Evolutionary conservation across 225 moss, liverwort and hornwort genomes (phyloP).

Genomic region (Lunularia cruciata): DNA sequence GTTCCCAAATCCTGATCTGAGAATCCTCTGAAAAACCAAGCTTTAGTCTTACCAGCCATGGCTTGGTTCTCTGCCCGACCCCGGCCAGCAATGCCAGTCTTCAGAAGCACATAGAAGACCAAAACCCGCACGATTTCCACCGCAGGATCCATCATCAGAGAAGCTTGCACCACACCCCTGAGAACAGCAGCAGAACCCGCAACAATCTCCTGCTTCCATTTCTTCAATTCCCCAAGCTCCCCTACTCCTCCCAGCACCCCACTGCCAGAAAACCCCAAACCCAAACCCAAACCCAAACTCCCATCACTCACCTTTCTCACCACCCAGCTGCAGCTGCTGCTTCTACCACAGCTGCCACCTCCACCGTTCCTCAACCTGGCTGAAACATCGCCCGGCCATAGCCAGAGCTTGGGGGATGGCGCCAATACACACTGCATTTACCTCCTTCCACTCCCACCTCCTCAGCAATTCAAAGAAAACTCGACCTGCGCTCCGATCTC

Average conservation of each 20-base stretch:
- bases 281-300: background rate
- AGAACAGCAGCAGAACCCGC: background rate
- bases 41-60: slow-evolving; percentile 34
- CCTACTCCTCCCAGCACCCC: slow-evolving; percentile 21
- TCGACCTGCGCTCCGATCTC: no score
- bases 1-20: no score
- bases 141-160: slow-evolving; percentile 75
- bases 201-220: slow-evolving; percentile 25
- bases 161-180: slow-evolving; percentile 46
- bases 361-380: background rate
- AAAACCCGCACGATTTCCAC: slow-evolving; percentile 72
- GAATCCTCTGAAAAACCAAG: no score
- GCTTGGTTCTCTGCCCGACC: slow-evolving; percentile 34
- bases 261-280: slow-evolving; percentile 26
- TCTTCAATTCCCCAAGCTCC: slow-evolving; percentile 16
- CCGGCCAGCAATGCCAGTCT: slow-evolving; percentile 71
- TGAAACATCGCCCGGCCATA: slow-evolving; percentile 30
- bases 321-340: slow-evolving; percentile 4
- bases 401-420: slow-evolving; percentile 24
- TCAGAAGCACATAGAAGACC: slow-evolving; percentile 77
- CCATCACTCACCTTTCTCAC: background rate
- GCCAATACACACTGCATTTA: slow-evolving; percentile 41
- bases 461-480: no score
- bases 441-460: no score
- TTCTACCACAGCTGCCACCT: slow-evolving; percentile 1